Evolutionary conservation across 2,329 filamentous ascomycete genomes (phyloP).

Genomic region (Trichoderma gracile): DNA sequence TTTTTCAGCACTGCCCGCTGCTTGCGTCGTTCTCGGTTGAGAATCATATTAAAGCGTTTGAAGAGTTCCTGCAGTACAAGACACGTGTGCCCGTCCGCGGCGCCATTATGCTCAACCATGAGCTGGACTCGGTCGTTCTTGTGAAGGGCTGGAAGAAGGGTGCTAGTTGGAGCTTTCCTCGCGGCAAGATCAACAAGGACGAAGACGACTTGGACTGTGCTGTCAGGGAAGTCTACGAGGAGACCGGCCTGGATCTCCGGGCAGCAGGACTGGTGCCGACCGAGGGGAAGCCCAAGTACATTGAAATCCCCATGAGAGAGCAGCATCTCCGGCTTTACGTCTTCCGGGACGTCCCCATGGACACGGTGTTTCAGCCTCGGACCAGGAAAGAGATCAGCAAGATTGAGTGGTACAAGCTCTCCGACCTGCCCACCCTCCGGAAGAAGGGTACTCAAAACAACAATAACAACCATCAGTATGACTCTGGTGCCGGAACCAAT

Average conservation of each 20-base stretch:
- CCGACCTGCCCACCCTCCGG: constrained; percentile 79
- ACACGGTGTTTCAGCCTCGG: constrained; percentile 83
- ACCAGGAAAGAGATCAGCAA: constrained; percentile 98
- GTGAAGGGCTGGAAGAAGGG: constrained; percentile 99
- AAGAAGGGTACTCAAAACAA: constrained; percentile 60
- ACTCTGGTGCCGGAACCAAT: constrained; percentile 58
- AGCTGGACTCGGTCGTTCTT: constrained; percentile 91
- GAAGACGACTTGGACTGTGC: constrained; percentile 94
- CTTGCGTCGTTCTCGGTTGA: constrained; percentile 77
- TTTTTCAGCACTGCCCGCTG: constrained; percentile 92
- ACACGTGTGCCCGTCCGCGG: constrained; percentile 90
- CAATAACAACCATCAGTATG: constrained; percentile 46
- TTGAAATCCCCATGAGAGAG: constrained; percentile 86
- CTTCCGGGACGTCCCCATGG: constrained; percentile 82
- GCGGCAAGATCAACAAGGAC: constrained; percentile 97
- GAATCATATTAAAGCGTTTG: constrained; percentile 79
- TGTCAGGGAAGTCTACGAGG: constrained; percentile 90
- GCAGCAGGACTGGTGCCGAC: constrained; percentile 74
- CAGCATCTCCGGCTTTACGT: constrained; percentile 93
- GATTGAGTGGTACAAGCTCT: constrained; percentile 91
- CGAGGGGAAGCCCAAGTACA: constrained; percentile 72
- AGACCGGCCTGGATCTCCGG: constrained; percentile 85
- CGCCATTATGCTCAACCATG: constrained; percentile 86
- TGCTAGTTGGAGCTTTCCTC: constrained; percentile 92
- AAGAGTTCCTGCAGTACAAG: constrained; percentile 93